Conservation (phyloP, 1,284 basidiomycete species). For the Fomitiporia mediterranea region DNA sequence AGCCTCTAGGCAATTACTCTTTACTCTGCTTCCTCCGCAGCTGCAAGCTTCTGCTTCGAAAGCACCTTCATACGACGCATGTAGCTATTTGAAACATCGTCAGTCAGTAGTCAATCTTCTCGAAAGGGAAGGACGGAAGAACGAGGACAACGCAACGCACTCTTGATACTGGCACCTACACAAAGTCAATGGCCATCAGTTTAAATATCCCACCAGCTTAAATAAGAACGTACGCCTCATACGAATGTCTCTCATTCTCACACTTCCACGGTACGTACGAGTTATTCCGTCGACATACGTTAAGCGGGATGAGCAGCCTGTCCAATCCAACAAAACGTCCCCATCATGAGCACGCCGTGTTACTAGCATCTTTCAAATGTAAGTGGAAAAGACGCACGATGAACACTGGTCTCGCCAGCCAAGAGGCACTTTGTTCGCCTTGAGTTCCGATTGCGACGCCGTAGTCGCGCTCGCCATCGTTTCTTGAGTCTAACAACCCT, state of each 20-base stretch:
- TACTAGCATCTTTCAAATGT: too few species aligned
- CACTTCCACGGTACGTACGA: conserved; percentile 81
- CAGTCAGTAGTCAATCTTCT: conserved; percentile 18
- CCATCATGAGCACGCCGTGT: too few species aligned
- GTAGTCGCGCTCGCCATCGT: conserved; percentile 67
- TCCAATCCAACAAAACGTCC: conserved; percentile 12
- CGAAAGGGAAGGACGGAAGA: conserved; percentile 8
- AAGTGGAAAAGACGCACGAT: conserved; percentile 54
- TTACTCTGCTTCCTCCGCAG: conserved; percentile 44
- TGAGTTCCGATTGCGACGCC: conserved; percentile 82
- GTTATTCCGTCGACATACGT: conserved; percentile 71
- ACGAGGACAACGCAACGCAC: conserved; percentile 37
- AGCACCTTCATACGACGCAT: conserved; percentile 81
- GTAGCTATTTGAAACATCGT: conserved; percentile 46
- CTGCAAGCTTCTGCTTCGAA: conserved; percentile 64
- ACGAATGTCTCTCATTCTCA: conserved; percentile 71
- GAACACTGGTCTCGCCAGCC: conserved; percentile 91
- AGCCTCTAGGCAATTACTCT: not conserved
- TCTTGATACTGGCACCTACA: conserved; percentile 86
- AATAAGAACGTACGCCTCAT: conserved; percentile 61
- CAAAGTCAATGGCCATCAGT: conserved; percentile 13
- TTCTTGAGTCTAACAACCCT: too few species aligned
- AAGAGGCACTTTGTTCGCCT: conserved; percentile 71
- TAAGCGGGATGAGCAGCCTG: conserved; percentile 83
- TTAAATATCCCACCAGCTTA: conserved; percentile 13